These are phyloP conservation scores for Nothophoma quercina DNA, from an alignment of 2,329 filamentous ascomycete species.

Conservation along the genomic window DNA sequence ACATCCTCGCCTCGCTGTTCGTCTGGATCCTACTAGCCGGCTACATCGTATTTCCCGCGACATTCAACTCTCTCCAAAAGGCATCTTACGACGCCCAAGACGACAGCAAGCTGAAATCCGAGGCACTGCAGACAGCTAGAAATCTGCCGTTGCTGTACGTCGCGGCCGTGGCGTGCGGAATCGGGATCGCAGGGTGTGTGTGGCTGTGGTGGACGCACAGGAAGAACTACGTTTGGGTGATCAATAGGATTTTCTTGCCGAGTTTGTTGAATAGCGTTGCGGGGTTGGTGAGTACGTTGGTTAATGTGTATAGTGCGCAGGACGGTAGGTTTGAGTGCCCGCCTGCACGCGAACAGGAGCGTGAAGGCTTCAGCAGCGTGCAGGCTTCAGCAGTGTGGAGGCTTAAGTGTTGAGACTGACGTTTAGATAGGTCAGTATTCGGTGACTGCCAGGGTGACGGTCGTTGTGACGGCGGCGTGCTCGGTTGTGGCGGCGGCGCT, in stretches of 20 bases:
- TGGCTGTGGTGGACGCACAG: constrained; percentile 56
- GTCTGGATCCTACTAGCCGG: constrained; percentile 61
- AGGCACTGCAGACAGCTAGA: constrained; percentile 41
- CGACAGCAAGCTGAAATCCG: constrained; percentile 25
- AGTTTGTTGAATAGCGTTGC: constrained; percentile 56
- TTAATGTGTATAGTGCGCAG: constrained; percentile 60
- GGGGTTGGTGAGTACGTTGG: constrained; percentile 59
- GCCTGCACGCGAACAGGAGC: no score
- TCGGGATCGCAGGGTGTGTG: constrained; percentile 53
- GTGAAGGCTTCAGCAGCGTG: no score
- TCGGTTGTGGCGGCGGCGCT: constrained; percentile 42
- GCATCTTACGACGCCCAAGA: constrained; percentile 37
- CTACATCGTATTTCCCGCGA: constrained; percentile 62
- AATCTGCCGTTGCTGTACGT: constrained; percentile 56
- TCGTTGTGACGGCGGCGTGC: constrained; percentile 49
- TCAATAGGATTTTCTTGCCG: constrained; percentile 60
- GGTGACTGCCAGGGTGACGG: constrained; percentile 53
- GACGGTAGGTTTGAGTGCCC: constrained; percentile 48
- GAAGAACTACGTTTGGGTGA: constrained; percentile 63
- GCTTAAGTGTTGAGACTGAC: background rate
- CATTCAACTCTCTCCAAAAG: constrained; percentile 57
- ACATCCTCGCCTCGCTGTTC: constrained; percentile 56
- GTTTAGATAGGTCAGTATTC: constrained; percentile 30
- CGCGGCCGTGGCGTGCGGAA: constrained; percentile 53
- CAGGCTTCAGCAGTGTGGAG: background rate